Percentiles rank a stretch among this genome's conserved stretches.
phyloP scores from a whole-genome alignment of 257 asterid species.

The Ocimum tenuiflorum region DNA sequence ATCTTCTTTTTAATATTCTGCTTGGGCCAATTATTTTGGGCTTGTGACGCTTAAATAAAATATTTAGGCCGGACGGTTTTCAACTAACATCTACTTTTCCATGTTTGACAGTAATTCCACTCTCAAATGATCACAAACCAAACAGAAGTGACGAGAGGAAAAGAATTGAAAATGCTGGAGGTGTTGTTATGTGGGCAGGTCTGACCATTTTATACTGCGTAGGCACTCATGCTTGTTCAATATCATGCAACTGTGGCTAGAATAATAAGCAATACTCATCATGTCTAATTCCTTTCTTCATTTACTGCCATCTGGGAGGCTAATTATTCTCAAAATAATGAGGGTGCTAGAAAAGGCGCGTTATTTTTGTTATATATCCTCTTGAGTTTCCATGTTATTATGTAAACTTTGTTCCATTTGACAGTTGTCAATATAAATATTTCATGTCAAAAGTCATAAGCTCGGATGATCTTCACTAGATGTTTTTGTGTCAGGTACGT shows the following conservation, averaged over 20 bases:
- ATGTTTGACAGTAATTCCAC: slow-evolving; percentile 71
- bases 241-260: slow-evolving; percentile 6
- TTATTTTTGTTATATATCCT: not conserved
- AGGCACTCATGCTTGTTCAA: not conserved
- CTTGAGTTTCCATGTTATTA: not conserved
- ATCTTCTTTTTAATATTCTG: not conserved
- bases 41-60: not conserved
- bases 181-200: slow-evolving; percentile 99
- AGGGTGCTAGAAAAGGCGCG: not conserved
- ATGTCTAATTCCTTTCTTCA: not conserved
- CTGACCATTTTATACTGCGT: slow-evolving; percentile 17
- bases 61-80: not conserved
- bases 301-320: not conserved
- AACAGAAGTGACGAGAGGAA: slow-evolving; percentile 92
- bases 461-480: not conserved
- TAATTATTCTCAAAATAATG: slow-evolving; percentile 3
- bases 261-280: not conserved
- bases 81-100: slow-evolving; percentile 9
- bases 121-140: slow-evolving; percentile 97
- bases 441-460: not conserved
- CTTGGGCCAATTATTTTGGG: not conserved
- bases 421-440: not conserved
- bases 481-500: slow-evolving; percentile 56
- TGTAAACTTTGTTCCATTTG: not conserved
- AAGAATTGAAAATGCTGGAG: slow-evolving; percentile 98